Percentiles rank a stretch among this genome's conserved stretches.
Conservation (phyloP, 2,329 filamentous ascomycete species). For the Clonostachys chloroleuca region DNA sequence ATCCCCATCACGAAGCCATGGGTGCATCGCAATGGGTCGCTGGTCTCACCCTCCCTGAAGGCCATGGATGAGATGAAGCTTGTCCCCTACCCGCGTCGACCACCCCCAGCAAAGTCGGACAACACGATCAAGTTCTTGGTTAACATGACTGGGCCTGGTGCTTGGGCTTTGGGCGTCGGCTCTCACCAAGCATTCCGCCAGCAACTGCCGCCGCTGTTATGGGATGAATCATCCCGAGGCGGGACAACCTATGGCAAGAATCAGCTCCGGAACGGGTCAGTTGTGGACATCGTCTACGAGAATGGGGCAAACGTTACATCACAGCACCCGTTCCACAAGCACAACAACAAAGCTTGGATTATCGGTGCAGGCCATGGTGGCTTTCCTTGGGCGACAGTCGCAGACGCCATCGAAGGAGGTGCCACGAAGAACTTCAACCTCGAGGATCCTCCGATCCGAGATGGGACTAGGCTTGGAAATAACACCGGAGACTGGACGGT, state of each 20-base stretch:
- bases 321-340: constrained; percentile 59
- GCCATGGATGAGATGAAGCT: constrained; percentile 37
- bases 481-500: constrained; percentile 32
- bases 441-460: constrained; percentile 46
- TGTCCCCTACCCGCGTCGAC: constrained; percentile 40
- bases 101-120: constrained; percentile 34
- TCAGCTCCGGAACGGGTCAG: constrained; percentile 28
- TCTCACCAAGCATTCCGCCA: constrained; percentile 10
- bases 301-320: constrained; percentile 34
- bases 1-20: background rate
- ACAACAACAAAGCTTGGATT: constrained; percentile 55
- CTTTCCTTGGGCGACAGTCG: constrained; percentile 49
- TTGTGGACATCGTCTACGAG: constrained; percentile 51
- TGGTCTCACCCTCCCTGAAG: constrained; percentile 29
- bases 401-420: constrained; percentile 39
- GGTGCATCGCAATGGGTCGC: constrained; percentile 32
- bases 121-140: constrained; percentile 38
- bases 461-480: constrained; percentile 17
- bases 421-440: constrained; percentile 50
- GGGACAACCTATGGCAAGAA: constrained; percentile 19
- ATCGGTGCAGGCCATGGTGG: constrained; percentile 45
- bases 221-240: constrained; percentile 26
- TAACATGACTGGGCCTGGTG: constrained; percentile 34
- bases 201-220: constrained; percentile 27
- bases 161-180: constrained; percentile 45